Conservation (phyloP, 305 asterid genomes). For the Plantago rigida region DNA sequence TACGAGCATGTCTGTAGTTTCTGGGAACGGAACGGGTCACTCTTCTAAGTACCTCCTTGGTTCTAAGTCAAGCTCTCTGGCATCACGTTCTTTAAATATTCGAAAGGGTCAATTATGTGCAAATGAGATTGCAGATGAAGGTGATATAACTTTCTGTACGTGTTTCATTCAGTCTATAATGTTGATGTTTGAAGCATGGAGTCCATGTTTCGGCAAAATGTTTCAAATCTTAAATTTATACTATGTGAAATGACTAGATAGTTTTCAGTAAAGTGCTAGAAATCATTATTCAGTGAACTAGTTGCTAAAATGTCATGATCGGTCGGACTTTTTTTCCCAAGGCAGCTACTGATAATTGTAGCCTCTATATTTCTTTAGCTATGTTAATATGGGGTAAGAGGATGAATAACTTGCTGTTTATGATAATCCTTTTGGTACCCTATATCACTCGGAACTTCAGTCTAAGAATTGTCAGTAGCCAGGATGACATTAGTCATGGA, state of each 20-base stretch:
- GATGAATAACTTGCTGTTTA: no score
- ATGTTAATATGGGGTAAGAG: no score
- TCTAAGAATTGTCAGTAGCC: no score
- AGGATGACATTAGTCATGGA: not conserved
- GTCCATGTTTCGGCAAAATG: no score
- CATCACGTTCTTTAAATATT: constrained; percentile 55
- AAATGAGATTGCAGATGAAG: constrained; percentile 65
- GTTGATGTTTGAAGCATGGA: not conserved
- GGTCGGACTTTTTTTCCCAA: constrained; percentile 1
- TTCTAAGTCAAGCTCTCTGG: constrained; percentile 48
- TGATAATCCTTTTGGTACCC: no score
- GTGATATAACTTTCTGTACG: constrained; percentile 37
- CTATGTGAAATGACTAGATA: constrained; percentile 5
- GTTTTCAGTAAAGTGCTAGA: constrained; percentile 7
- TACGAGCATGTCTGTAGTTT: constrained; percentile 39
- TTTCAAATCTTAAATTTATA: not conserved
- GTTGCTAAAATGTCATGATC: not conserved
- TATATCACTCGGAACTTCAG: no score
- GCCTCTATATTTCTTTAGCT: not conserved
- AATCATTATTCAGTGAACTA: not conserved
- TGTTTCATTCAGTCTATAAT: constrained; percentile 8
- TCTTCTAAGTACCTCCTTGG: constrained; percentile 57
- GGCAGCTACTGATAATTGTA: not conserved
- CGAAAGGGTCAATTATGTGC: constrained; percentile 67
- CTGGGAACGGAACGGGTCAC: constrained; percentile 64